Evolutionary conservation across 2,329 filamentous ascomycete species (phyloP), one percentile per base, ranked within the genome.

Genomic region (Aspergillus eucalypticola): DNA sequence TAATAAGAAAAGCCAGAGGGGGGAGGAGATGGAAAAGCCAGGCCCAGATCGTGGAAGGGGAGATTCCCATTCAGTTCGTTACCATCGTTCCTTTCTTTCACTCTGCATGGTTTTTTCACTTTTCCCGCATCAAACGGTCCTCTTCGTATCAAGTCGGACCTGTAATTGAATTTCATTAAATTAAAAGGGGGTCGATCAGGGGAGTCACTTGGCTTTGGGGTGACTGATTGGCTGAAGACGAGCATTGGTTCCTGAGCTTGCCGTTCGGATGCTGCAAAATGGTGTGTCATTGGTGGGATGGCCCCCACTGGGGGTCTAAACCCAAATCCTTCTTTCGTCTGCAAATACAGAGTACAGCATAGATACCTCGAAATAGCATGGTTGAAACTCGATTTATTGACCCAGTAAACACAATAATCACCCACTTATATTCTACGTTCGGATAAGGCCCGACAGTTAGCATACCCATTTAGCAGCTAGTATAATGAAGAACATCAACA

Each of bases 101-200:
- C 50, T 32, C 29, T 60, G 38, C 55, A 51, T 46, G 29, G 35
- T 27, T 48, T 46, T 55, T 52, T 46, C 46, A 17, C 29, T 53
- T 38, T 44, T 23, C 38, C 39, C 35, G n/a, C 17, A 35, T 42
- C 13, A n/a, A 56, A 27, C 41, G 29, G 32, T 35, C 32, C 39
- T 39, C 41, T 41, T 41, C 54, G 54, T 61, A 44, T 51, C 54
- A 17, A n/a, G 27, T 17, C 8, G 27, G 54, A 46, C 44, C 25
- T 49, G 19, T 51, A 61, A 61, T 60, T 52, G 39, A 53, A 61
- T 46, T 53, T 58, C 56, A 59, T 60, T 52, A 55, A 63, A 60
- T 62, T 60, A 66, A 66, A 65, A 67, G 62, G 64, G 66, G 64
- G 58, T 41, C 53, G 59, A 61, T 66, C 64, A 66, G 60, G 65